These are phyloP conservation scores for Anisodus acutangulus DNA, from an alignment of 257 asterid species.

Conservation along the genomic window DNA sequence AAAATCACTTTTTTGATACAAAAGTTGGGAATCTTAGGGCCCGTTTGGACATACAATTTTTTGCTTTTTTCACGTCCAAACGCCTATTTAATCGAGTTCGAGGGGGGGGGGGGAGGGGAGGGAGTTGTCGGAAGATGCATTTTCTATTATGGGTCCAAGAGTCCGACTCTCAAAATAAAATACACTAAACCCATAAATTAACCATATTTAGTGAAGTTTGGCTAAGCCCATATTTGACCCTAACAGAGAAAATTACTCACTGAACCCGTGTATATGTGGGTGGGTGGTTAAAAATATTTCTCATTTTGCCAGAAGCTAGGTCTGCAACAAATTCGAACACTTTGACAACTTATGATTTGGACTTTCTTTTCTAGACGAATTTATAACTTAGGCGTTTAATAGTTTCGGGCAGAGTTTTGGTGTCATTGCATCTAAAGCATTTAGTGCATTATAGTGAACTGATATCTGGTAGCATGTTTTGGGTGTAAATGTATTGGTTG, in stretches of 20 bases:
- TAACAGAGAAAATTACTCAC: neutral
- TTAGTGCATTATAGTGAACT: neutral
- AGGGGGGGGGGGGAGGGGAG: neutral
- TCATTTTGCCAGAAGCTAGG: neutral
- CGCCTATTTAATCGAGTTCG: neutral
- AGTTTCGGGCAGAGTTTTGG: neutral
- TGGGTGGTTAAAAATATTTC: neutral
- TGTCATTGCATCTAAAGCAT: slow-evolving; percentile 17
- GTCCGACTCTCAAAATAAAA: neutral
- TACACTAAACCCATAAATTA: neutral
- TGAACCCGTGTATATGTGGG: neutral
- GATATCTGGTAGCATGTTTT: neutral
- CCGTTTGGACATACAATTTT: no score
- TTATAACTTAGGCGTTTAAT: neutral
- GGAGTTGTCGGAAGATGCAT: neutral
- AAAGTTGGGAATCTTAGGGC: no score
- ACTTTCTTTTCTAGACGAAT: slow-evolving; percentile 1
- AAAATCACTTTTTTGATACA: no score
- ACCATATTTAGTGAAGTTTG: neutral
- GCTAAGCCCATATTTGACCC: neutral
- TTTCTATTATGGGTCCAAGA: neutral
- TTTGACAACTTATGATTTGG: neutral
- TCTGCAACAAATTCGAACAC: neutral
- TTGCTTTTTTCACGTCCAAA: neutral
- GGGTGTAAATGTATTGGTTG: neutral